Evolutionary conservation across 768 basidiomycete genomes (phyloP), one percentile per base, ranked within the genome.

Genomic region (Phlegmacium glaucopus): DNA sequence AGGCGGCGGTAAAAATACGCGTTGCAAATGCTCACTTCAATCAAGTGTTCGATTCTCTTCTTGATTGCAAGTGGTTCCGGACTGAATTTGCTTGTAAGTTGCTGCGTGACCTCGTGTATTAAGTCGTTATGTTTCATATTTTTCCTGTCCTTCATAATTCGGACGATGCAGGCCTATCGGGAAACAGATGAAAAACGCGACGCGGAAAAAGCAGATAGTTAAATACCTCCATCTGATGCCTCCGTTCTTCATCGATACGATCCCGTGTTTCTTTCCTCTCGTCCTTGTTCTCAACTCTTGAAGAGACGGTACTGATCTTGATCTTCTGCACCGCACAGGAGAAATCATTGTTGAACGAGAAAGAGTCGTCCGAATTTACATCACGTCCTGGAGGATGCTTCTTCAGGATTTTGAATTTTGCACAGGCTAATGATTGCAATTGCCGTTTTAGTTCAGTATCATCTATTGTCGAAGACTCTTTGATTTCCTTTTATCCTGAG

Each of bases 71-170:
- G 64, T 34, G 94, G 88, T 52, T 90, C 85, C 0, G 95, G 95
- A 41, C 79, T 79, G 75, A 98, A 99, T 4, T 95, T 82, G 48
- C 73, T 73, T 15, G 88, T 74, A 4, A 99, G 68, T 56, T 97
- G 95, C 16, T 83, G 80, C 38, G 90, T 91, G 28, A 93, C 92
- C 66, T 98, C 94, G 56, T 85, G 87, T 50, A 97, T 75, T 11
- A 99, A 78, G 47, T 94, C 91, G 49, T 83, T 90, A 59, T 97
- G 92, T 6, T 75, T 69, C 83, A 98, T 85, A 45, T 80, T 78
- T 62, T 97, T 97, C 46, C 94, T 74, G 61, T 92, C 86, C 69
- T 98, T 98, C 95, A 99, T 98, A 25, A 97, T 84, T 27, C 96
- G 85, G 18, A 99, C 96, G 52, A 98, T 87, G 60, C 92, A 97